Percentiles rank a stretch among this genome's conserved stretches.
These are phyloP conservation scores for Phytophthora cactorum DNA, from an alignment of 352 stramenopile genomes.

Conservation along the genomic window DNA sequence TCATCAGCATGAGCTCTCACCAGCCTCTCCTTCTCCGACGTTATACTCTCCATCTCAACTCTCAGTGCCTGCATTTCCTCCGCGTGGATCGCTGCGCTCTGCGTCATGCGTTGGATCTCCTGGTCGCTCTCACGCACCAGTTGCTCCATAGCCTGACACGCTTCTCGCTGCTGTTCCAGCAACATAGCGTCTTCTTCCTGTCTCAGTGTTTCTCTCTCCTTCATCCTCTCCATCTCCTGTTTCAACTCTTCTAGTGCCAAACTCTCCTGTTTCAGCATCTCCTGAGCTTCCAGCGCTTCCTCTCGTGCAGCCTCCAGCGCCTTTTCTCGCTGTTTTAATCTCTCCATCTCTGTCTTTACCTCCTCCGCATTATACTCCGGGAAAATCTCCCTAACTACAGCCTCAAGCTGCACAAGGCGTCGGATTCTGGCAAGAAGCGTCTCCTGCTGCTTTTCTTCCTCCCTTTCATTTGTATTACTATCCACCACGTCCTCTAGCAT, in stretches of 20 bases:
- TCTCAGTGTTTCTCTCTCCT: slow-evolving; percentile 31
- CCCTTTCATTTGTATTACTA: slow-evolving; percentile 5
- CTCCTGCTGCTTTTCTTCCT: slow-evolving; percentile 20
- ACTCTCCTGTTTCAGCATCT: slow-evolving; percentile 48
- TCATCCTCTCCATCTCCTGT: slow-evolving; percentile 36
- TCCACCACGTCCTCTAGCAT: background rate
- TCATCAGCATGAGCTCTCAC: slow-evolving; percentile 24
- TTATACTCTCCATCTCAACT: slow-evolving; percentile 35
- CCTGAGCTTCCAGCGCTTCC: slow-evolving; percentile 32
- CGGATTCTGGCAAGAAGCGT: slow-evolving; percentile 18
- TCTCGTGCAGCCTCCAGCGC: slow-evolving; percentile 29
- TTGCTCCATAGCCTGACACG: slow-evolving; percentile 54
- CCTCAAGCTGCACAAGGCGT: slow-evolving; percentile 29
- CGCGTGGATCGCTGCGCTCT: slow-evolving; percentile 30
- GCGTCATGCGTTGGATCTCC: slow-evolving; percentile 46
- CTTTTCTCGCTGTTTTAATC: slow-evolving; percentile 6
- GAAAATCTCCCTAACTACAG: slow-evolving; percentile 24
- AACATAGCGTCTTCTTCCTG: slow-evolving; percentile 51
- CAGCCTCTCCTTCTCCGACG: slow-evolving; percentile 27
- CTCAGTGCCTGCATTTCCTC: slow-evolving; percentile 40
- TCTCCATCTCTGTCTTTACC: slow-evolving; percentile 18
- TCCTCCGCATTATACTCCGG: slow-evolving; percentile 22
- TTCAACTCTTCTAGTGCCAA: slow-evolving; percentile 42
- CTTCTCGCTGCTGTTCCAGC: slow-evolving; percentile 46
- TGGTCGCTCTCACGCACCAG: slow-evolving; percentile 50